Base-by-base conservation (phyloP, 176 grass and related monocot species). In the Zizania latifolia region DNA sequence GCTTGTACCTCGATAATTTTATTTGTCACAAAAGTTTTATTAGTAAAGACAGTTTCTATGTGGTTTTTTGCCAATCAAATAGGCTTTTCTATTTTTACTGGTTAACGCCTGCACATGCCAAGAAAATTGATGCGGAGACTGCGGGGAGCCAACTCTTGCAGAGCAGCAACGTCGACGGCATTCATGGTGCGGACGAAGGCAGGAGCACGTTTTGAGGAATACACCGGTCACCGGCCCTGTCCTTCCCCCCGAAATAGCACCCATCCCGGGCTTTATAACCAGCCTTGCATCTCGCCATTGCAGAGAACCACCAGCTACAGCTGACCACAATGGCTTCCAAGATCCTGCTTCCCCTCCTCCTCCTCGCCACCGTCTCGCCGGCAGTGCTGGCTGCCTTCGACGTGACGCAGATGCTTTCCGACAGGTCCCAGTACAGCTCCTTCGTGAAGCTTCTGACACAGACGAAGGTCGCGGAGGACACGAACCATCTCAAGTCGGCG, bases 181-280 rank as follows among this genome's bases (percentile, higher is more conserved):
- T 68, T 19, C 36, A 68, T 48, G 71, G 71, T 62, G 71, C 37
- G 3, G 17, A 16, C 28, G 35, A 40, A 62, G 17, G 21, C 6
- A 38, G 44, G 45, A 82, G 26, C 74, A 66, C 23, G 59, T 16
- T 22, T 44, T 60, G 80, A 83, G 71, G 81, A 68, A 58, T n/a
- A n/a, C n/a, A n/a, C n/a, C n/a, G 6, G 46, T n/a, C 17, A 6
- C 59, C 4, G 3, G 0, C 21, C 53, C 14, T 30, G 0, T 2
- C 50, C 29, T 29, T 45, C n/a, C 12, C 64, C 79, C 23, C 60
- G 69, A 83, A 35, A 83, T 83, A 77, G 72, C 40, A 11, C 14
- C 39, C 30, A 16, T 23, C 6, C 0, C 29, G 0, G 3, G 37
- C 12, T 51, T 77, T 77, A 69, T 77, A 39, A 58, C 39, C 30